Conservation (phyloP, 2,329 filamentous ascomycete species). For the Calonectria fujianensis region DNA sequence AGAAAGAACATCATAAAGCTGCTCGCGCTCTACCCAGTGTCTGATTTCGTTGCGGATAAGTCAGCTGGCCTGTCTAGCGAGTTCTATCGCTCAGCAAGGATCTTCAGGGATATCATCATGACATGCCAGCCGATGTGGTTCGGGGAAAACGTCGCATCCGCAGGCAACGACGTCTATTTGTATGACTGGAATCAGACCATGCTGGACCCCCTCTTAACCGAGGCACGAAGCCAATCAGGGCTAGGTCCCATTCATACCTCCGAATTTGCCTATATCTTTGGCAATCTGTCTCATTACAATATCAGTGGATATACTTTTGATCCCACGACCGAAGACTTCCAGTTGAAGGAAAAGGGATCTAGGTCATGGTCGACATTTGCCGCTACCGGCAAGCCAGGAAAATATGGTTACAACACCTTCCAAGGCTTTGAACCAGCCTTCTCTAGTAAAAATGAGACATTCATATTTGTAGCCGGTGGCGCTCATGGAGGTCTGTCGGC, state of each 20-base stretch:
- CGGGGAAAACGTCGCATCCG: neutral
- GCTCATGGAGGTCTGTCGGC: neutral
- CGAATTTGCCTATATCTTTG: slow-evolving; percentile 10
- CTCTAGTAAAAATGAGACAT: neutral
- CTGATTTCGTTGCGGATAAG: neutral
- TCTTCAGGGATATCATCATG: slow-evolving; percentile 14
- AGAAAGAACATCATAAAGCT: neutral
- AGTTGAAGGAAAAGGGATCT: neutral
- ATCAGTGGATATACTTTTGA: slow-evolving; percentile 5
- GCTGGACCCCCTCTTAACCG: neutral
- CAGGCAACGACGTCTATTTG: slow-evolving; percentile 6
- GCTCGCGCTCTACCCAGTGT: neutral
- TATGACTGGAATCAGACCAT: slow-evolving; percentile 18
- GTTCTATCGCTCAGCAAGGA: neutral
- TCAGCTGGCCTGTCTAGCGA: neutral
- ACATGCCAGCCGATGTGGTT: slow-evolving; percentile 6
- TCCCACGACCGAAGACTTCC: neutral
- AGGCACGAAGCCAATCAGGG: neutral
- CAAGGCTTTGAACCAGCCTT: neutral
- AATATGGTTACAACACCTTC: neutral
- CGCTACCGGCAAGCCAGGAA: neutral
- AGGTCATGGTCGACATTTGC: slow-evolving; percentile 20
- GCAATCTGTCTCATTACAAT: slow-evolving; percentile 9
- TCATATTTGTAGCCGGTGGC: slow-evolving; percentile 3
- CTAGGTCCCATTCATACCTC: neutral